phyloP scores from a whole-genome alignment of 1,284 basidiomycete species.

The Ustanciosporium gigantosporum region DNA sequence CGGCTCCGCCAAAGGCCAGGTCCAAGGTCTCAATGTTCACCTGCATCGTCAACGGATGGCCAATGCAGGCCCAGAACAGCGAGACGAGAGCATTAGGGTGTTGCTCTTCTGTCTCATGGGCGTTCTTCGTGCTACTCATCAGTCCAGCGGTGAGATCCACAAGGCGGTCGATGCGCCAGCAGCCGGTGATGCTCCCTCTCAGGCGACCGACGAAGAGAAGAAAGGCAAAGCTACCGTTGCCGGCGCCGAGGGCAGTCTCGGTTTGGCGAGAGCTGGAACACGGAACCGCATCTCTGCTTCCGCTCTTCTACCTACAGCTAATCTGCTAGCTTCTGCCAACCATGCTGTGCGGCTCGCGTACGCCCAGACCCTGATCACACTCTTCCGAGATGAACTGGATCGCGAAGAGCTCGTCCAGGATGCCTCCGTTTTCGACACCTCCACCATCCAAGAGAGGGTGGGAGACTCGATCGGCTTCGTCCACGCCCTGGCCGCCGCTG shows the following conservation, averaged over 20 bases:
- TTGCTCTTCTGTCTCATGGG: constrained; percentile 74
- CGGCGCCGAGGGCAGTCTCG: constrained; percentile 11
- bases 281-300: constrained; percentile 42
- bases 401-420: constrained; percentile 16
- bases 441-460: constrained; percentile 22
- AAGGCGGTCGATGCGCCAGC: constrained; percentile 31
- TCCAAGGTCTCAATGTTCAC: constrained; percentile 30
- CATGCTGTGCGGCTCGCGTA: constrained; percentile 46
- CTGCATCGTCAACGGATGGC: constrained; percentile 49
- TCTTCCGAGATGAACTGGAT: constrained; percentile 42
- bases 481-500: constrained; percentile 50
- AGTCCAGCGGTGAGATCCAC: constrained; percentile 62
- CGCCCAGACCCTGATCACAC: constrained; percentile 46
- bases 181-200: neutral
- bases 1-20: constrained; percentile 46
- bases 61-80: constrained; percentile 61
- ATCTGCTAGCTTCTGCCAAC: constrained; percentile 44
- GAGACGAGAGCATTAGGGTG: constrained; percentile 72
- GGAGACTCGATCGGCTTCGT: constrained; percentile 40
- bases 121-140: constrained; percentile 72
- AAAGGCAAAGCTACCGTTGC: constrained; percentile 38
- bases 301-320: constrained; percentile 34
- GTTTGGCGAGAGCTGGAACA: constrained; percentile 34
- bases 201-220: neutral
- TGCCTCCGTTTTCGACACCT: constrained; percentile 15